A percentile compares a stretch with the other conserved stretches of the same genome.
Evolutionary conservation across 2,329 filamentous ascomycete genomes (phyloP).

Genomic region (Clarireedia homoeocarpa): DNA sequence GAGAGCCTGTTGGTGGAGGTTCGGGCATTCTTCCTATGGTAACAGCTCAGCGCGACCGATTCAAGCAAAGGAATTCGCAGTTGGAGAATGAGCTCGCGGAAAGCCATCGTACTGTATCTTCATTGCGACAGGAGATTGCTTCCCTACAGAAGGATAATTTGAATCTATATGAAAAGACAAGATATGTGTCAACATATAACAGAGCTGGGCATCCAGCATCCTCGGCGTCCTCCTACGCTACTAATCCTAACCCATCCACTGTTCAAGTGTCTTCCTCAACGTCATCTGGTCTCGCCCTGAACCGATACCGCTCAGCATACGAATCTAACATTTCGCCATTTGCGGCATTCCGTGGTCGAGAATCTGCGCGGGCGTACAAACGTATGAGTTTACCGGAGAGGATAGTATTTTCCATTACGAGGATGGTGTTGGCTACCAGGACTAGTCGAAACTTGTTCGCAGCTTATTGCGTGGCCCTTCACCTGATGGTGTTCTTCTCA

Average conservation of each 20-base stretch:
- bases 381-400: slow-evolving; percentile 89
- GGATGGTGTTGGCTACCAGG: slow-evolving; percentile 82
- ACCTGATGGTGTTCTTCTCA: slow-evolving; percentile 79
- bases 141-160: slow-evolving; percentile 94
- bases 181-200: slow-evolving; percentile 92
- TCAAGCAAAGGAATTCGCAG: slow-evolving; percentile 91
- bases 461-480: slow-evolving; percentile 79
- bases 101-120: slow-evolving; percentile 71
- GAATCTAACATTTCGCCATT: slow-evolving; percentile 95
- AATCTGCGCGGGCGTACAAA: slow-evolving; percentile 83
- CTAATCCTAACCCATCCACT: slow-evolving; percentile 69
- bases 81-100: slow-evolving; percentile 87
- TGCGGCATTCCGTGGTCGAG: slow-evolving; percentile 88
- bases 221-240: slow-evolving; percentile 56
- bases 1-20: slow-evolving; percentile 63
- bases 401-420: slow-evolving; percentile 81
- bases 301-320: slow-evolving; percentile 86
- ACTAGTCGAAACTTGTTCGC: slow-evolving; percentile 92
- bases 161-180: slow-evolving; percentile 92
- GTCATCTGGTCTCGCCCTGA: slow-evolving; percentile 59
- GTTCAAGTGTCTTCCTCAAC: slow-evolving; percentile 53
- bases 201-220: slow-evolving; percentile 55
- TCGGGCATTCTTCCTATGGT: slow-evolving; percentile 96
- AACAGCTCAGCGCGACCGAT: slow-evolving; percentile 92
- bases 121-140: slow-evolving; percentile 82